Base-by-base conservation (phyloP, 1,139 yeast species). In the Sugiyamaella neomexicana region DNA sequence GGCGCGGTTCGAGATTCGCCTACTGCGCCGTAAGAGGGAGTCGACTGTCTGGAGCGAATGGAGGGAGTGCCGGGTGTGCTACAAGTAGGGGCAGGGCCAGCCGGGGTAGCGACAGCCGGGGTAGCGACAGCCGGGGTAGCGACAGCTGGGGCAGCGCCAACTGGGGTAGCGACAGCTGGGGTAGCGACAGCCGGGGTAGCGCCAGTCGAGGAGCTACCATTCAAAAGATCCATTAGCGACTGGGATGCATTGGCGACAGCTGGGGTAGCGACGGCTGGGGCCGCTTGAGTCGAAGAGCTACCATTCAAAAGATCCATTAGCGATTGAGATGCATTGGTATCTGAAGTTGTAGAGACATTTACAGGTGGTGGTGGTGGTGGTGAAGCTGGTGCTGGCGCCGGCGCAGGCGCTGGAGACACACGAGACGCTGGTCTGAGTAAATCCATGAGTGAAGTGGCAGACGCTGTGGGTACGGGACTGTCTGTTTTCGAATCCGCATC, bases 1-100 rank as follows among this genome's bases (percentile, higher is more conserved):
- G 40, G 31, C 5, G 29, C 5, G 16, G 38, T 17, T 13, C 52
- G 17, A 8, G 51, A 17, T 17, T 51, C 50, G 20, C 55, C 55
- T 5, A 52, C 55, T 15, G 55, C 55, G 1, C 55, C 55, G 15
- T 41, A 52, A 8, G 39, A 41, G 5, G 47, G 47, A 23, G 50
- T 23, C 20, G 37, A 39, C 10, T 39, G 49, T 38, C 45, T 37
- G n/a, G 50, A 44, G 5, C 17, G n/a, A 3, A 13, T n/a, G 36
- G 15, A 41, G 34, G 36, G 7, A 31, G 36, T 7, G 36, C 13
- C 13, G 2, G 36, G 38, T 2, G 44, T 27, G 10, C 32, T 31
- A 40, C n/a, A n/a, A n/a, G n/a, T n/a, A n/a, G n/a, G n/a, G n/a
- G n/a, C n/a, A n/a, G n/a, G n/a, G n/a, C n/a, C n/a, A n/a, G n/a